A percentile compares a stretch with the other conserved stretches of the same genome.
phyloP scores from a whole-genome alignment of 2,329 filamentous ascomycete genomes.

The Ophiostoma perfectum region DNA sequence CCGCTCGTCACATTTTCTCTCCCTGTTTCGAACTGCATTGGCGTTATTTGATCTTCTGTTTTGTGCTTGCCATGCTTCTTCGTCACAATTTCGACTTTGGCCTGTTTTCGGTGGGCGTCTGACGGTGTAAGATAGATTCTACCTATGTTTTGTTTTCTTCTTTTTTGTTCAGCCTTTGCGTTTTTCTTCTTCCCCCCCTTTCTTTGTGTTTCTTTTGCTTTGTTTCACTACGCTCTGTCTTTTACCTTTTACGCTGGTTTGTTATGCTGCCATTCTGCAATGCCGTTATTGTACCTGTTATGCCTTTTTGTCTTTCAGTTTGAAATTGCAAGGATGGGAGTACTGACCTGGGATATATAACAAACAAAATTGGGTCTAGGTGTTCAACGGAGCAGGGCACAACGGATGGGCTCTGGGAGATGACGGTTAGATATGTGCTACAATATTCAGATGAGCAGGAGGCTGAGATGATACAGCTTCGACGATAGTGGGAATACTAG shows the following conservation, averaged over 20 bases:
- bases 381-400: neutral
- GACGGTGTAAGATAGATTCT: neutral
- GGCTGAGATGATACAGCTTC: neutral
- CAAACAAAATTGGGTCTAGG: neutral
- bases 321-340: neutral
- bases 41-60: too few species aligned
- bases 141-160: neutral
- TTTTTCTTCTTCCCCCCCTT: neutral
- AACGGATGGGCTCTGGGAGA: conserved; percentile 7
- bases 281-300: neutral
- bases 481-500: neutral
- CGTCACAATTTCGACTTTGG: too few species aligned
- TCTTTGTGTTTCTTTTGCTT: conserved; percentile 8
- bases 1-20: too few species aligned
- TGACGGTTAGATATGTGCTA: neutral
- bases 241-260: neutral
- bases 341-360: conserved; percentile 2
- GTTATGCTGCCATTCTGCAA: neutral
- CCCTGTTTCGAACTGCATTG: too few species aligned
- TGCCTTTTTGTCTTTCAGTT: neutral
- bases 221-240: neutral
- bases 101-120: too few species aligned
- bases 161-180: neutral
- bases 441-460: neutral
- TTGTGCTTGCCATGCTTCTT: too few species aligned